Evolutionary conservation across 163 green algal genomes (phyloP).

Genomic region (Scenedesmus sp.): DNA sequence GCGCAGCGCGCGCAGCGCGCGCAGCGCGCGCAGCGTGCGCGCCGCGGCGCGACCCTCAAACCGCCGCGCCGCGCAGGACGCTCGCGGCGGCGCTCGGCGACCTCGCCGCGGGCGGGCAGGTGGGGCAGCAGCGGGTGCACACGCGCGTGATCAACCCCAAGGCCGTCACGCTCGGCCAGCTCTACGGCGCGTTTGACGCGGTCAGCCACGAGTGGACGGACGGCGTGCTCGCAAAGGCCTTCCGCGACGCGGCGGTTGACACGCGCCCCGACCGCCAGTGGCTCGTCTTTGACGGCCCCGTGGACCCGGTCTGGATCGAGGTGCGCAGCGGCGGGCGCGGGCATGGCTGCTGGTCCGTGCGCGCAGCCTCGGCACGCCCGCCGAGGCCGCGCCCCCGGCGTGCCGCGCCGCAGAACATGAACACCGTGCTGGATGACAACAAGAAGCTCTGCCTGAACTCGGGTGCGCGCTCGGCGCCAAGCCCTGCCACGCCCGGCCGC

Average conservation of each 20-base stretch:
- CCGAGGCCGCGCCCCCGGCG: no score
- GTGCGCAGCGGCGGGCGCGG: no score
- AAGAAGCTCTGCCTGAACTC: conserved; percentile 87
- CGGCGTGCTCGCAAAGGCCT: conserved; percentile 75
- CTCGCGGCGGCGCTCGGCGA: conserved; percentile 70
- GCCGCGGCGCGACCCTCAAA: no score
- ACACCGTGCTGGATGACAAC: conserved; percentile 88
- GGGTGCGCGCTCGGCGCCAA: conserved; percentile 45
- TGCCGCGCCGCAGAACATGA: no score
- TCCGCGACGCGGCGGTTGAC: conserved; percentile 58
- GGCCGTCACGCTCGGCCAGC: conserved; percentile 81
- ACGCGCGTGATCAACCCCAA: conserved; percentile 81
- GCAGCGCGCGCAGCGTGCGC: no score
- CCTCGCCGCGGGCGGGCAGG: conserved; percentile 57
- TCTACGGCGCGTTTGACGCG: conserved; percentile 75
- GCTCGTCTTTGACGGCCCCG: conserved; percentile 84
- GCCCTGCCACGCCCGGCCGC: no score
- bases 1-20: no score
- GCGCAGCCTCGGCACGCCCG: no score
- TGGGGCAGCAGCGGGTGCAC: conserved; percentile 75
- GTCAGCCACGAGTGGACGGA: conserved; percentile 87
- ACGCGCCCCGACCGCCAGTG: conserved; percentile 61
- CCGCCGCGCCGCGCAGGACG: no score
- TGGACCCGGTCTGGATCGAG: conserved; percentile 86
- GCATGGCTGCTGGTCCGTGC: no score